Percentiles rank a stretch among this genome's conserved stretches.
phyloP scores from a whole-genome alignment of 192 early-diverging fungal genomes.

The Backusella luteola region DNA sequence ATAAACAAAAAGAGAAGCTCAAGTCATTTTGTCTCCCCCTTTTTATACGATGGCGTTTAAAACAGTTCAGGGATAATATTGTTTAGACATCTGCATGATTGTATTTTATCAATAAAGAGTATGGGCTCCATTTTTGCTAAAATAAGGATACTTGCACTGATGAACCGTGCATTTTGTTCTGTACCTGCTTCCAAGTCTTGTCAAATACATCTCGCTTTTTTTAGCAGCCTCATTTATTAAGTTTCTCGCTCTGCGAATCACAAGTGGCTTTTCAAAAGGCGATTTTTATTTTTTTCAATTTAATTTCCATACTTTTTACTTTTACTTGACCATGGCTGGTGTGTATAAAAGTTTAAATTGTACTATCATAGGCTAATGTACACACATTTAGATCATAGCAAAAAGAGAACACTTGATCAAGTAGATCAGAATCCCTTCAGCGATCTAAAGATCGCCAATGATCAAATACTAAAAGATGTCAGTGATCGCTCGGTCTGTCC shows the following conservation, averaged over 20 bases:
- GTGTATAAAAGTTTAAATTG: background rate
- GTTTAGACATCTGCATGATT: no score
- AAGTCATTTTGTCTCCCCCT: background rate
- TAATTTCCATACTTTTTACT: background rate
- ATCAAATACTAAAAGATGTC: constrained; percentile 14
- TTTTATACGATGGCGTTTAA: background rate
- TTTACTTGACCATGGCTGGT: background rate
- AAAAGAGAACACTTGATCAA: constrained; percentile 11
- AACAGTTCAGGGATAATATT: background rate
- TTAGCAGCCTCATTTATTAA: no score
- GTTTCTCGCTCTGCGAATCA: no score
- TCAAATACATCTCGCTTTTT: no score
- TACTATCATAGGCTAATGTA: background rate
- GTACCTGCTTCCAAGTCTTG: no score
- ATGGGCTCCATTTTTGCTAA: no score
- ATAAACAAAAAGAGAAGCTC: background rate
- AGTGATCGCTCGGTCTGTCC: constrained; percentile 41
- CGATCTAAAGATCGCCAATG: background rate
- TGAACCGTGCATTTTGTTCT: no score
- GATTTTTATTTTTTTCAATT: background rate
- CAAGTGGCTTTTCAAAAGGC: background rate
- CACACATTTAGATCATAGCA: background rate
- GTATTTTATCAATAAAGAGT: no score
- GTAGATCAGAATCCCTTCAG: constrained; percentile 3
- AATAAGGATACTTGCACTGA: no score